Base-by-base conservation (phyloP, 768 basidiomycete species). In the Lactifluus piperatus region DNA sequence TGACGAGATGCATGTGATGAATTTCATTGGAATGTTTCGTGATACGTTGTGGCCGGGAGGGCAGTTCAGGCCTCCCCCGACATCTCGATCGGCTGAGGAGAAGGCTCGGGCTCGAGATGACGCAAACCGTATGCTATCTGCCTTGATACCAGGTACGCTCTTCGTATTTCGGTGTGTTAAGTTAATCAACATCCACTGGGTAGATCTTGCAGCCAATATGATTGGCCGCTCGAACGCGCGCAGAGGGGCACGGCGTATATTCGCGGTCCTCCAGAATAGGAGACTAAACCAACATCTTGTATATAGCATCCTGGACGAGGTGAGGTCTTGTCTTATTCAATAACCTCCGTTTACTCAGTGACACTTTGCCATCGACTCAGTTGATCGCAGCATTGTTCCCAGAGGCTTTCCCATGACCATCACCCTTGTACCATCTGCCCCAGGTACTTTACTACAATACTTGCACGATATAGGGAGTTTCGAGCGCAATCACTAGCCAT, bases 221-320 rank as follows among this genome's bases (percentile, higher is more conserved):
- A 97, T 97, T 64, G 97, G 97, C n/a, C 81, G 94, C 30, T 86
- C 90, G 3, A 98, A 99, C 68, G 94, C 95, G 18, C 83, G 94
- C 13, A 80, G 94, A 44, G 97, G 94, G 16, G 94, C 95, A 9
- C 80, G 93, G 41, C 80, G 93, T 50, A 89, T 97, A 60, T 97
- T 98, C 70, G 86, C 93, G 5, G 92, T 95, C 2, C 69, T 98
- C 44, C 97, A 99, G 72, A 97, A 97, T 69, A 81, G 85, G 48
- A 82, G 95, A n/a, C 76, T 98, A 32, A 97, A 95, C 71, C 92
- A 95, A 68, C 94, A 97, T 69, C 84, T 97, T 54, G 80, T 85
- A 16, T 90, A 97, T 68, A 90, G 83, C 37, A 81, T 97, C 54
- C 73, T 92, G 27, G 94, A 97, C 63, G 95, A 97, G 81, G 94